Percentiles rank a stretch among this genome's conserved stretches.
Conservation (phyloP, 2,329 filamentous ascomycete genomes). For the Trichoderma breve region DNA sequence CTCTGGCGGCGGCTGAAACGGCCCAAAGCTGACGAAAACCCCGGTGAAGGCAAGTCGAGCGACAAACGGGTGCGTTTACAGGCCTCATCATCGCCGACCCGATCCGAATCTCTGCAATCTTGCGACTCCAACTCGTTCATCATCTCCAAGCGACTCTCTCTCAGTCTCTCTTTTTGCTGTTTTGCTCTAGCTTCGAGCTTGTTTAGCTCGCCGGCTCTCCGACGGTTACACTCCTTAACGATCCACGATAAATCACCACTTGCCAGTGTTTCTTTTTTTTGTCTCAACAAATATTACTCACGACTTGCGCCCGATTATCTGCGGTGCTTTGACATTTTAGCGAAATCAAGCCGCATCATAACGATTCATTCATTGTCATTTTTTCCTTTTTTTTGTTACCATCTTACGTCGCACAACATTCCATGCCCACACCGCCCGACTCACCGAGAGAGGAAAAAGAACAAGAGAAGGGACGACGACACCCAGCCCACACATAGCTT, state of each 20-base stretch:
- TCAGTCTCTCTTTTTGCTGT: constrained; percentile 11
- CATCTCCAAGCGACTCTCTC: background rate
- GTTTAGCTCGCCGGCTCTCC: constrained; percentile 12
- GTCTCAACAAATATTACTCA: constrained; percentile 1
- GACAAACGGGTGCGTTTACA: constrained; percentile 6
- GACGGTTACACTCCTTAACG: constrained; percentile 18
- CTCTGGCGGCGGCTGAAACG: background rate
- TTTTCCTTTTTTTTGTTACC: background rate
- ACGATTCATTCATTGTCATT: constrained; percentile 10
- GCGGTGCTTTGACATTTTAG: background rate
- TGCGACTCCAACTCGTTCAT: background rate
- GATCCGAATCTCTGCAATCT: background rate
- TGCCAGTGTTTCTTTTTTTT: constrained; percentile 4
- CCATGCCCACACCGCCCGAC: constrained; percentile 16
- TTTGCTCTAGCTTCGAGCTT: constrained; percentile 11
- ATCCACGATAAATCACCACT: constrained; percentile 8
- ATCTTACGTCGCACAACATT: background rate
- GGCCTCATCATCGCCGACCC: background rate
- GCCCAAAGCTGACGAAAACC: constrained; percentile 1
- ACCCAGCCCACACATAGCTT: constrained; percentile 5
- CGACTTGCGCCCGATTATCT: constrained; percentile 6
- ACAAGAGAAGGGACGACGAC: constrained; percentile 1
- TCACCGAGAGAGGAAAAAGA: constrained; percentile 13
- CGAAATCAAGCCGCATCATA: background rate
- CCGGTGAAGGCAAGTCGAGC: background rate